A percentile compares a stretch with the other conserved stretches of the same genome.
Evolutionary conservation across 257 asterid genomes (phyloP).

Genomic region (Salvia splendens): DNA sequence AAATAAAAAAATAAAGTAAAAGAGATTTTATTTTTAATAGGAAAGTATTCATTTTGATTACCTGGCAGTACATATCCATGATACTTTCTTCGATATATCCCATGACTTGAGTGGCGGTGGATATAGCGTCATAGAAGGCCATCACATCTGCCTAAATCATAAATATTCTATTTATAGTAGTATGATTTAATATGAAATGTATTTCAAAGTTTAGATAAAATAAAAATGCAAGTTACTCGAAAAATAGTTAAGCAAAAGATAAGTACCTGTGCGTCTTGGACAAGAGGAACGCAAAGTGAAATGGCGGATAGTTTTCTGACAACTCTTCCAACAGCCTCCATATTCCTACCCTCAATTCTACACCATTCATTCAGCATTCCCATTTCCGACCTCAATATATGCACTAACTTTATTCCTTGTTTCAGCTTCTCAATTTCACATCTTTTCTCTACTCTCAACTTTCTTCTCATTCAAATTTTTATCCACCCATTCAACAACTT

Average conservation of each 20-base stretch:
- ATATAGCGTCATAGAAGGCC: constrained; percentile 48
- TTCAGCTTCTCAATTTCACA: constrained; percentile 43
- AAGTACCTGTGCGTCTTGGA: constrained; percentile 52
- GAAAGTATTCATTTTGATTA: constrained; percentile 27
- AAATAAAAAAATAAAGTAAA: too few species aligned
- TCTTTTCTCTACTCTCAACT: constrained; percentile 41
- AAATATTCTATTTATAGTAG: too few species aligned
- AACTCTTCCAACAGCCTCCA: constrained; percentile 64
- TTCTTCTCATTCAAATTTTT: constrained; percentile 44
- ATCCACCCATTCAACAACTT: constrained; percentile 57
- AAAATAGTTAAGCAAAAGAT: too few species aligned
- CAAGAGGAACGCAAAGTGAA: too few species aligned
- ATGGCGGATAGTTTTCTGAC: constrained; percentile 66
- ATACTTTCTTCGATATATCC: constrained; percentile 44
- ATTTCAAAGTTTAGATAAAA: too few species aligned
- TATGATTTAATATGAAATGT: too few species aligned
- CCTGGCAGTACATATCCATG: constrained; percentile 49
- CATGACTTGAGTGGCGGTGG: constrained; percentile 45
- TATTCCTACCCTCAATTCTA: constrained; percentile 50
- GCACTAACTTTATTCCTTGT: constrained; percentile 43
- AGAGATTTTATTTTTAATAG: too few species aligned
- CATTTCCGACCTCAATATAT: constrained; percentile 46
- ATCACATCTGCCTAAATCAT: constrained; percentile 49
- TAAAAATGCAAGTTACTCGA: too few species aligned
- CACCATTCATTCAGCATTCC: constrained; percentile 63